Percentiles rank a stretch among this genome's conserved stretches.
Conservation (phyloP, 176 grass and related monocot species). For the Oryza punctata region DNA sequence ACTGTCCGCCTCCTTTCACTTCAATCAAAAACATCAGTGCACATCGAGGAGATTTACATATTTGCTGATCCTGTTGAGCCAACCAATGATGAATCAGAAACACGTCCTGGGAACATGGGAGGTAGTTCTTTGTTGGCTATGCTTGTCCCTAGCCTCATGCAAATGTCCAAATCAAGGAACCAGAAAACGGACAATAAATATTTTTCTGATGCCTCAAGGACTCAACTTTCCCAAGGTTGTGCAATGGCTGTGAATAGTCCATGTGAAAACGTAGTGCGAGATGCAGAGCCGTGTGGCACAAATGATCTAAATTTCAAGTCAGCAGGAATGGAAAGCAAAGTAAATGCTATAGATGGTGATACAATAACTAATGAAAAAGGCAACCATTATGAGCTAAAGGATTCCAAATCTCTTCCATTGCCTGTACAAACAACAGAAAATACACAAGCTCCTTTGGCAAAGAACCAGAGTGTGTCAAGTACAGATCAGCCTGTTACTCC, state of each 20-base stretch:
- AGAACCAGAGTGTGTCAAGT: conserved; percentile 32
- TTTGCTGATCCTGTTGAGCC: conserved; percentile 70
- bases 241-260: conserved; percentile 19
- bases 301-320: conserved; percentile 23
- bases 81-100: conserved; percentile 42
- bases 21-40: conserved; percentile 75
- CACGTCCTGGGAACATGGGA: conserved; percentile 44
- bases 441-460: conserved; percentile 4
- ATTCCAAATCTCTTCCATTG: conserved; percentile 30
- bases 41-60: conserved; percentile 91
- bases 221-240: conserved; percentile 22
- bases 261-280: conserved; percentile 9
- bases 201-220: conserved; percentile 42
- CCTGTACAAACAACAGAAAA: conserved; percentile 41
- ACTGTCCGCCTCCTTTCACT: conserved; percentile 85
- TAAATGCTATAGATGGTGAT: conserved; percentile 27
- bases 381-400: conserved; percentile 36
- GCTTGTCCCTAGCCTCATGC: conserved; percentile 80
- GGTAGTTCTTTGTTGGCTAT: conserved; percentile 79
- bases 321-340: conserved; percentile 24
- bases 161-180: conserved; percentile 68
- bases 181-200: conserved; percentile 56
- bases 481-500: conserved; percentile 23
- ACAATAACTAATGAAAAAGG: conserved; percentile 29
- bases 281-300: conserved; percentile 15